Conservation (phyloP, 2,329 filamentous ascomycete species). For the Seiridium cupressi region DNA sequence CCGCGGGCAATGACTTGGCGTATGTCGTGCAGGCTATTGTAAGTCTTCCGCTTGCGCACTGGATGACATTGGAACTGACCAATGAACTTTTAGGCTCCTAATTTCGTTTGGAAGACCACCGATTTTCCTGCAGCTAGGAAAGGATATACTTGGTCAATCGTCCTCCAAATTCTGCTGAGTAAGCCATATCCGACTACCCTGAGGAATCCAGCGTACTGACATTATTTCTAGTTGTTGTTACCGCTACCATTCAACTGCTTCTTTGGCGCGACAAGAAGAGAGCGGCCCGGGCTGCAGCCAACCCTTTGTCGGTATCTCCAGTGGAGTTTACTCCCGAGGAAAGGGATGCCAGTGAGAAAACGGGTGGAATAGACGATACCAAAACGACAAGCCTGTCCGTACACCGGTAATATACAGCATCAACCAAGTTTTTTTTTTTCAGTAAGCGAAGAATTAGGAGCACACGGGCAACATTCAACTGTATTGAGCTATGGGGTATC, state of each 20-base stretch:
- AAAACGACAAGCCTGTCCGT: not conserved
- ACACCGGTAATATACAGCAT: no score
- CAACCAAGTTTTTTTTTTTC: no score
- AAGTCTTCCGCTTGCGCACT: not conserved
- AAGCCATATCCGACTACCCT: not conserved
- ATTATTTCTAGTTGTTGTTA: not conserved
- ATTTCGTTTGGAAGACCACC: constrained; percentile 1
- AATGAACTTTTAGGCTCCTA: not conserved
- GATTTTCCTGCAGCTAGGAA: not conserved
- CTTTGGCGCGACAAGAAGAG: not conserved
- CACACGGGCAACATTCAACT: no score
- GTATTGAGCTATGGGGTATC: no score
- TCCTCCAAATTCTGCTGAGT: constrained; percentile 1
- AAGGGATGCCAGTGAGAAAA: not conserved
- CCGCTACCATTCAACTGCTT: not conserved
- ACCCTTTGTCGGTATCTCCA: not conserved
- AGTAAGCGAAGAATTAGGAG: no score
- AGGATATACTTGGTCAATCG: not conserved
- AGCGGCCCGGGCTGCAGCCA: not conserved
- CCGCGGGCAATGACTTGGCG: constrained; percentile 1
- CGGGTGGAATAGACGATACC: not conserved
- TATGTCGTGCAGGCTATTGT: constrained; percentile 4
- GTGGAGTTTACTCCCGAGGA: not conserved
- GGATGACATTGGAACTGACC: no score
- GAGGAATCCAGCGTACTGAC: not conserved